A percentile compares a stretch with the other conserved stretches of the same genome.
phyloP scores from a whole-genome alignment of 495 filamentous ascomycete species.

The Aspergillus steynii region DNA sequence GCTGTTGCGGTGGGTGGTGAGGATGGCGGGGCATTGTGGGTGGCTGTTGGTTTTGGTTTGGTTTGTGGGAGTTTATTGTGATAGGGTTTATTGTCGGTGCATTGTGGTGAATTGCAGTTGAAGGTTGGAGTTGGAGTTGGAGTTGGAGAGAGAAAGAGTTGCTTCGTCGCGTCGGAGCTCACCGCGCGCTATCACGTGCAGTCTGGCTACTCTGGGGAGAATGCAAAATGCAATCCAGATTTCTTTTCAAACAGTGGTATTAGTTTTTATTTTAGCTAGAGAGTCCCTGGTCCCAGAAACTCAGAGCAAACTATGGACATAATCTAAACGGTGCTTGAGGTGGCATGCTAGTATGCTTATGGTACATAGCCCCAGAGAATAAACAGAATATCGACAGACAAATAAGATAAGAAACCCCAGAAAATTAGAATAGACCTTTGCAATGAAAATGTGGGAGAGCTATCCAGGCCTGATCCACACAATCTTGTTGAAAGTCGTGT shows the following conservation, averaged over 20 bases:
- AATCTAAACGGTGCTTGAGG: not conserved
- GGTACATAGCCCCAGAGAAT: not conserved
- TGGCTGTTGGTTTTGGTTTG: not conserved
- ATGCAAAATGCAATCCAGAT: no score
- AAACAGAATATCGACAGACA: not conserved
- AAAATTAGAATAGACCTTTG: not conserved
- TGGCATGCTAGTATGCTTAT: not conserved
- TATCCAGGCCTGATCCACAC: not conserved
- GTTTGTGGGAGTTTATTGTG: not conserved
- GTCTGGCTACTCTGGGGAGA: not conserved
- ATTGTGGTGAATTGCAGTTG: not conserved
- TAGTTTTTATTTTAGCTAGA: not conserved
- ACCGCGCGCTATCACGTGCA: slow-evolving; percentile 5
- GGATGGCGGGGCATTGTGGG: slow-evolving; percentile 29
- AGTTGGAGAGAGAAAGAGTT: not conserved
- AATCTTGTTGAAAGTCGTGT: not conserved
- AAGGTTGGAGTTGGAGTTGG: not conserved
- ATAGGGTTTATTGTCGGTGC: not conserved
- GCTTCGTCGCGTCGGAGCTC: slow-evolving; percentile 2
- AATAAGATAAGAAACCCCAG: not conserved
- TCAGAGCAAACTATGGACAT: not conserved
- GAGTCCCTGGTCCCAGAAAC: not conserved
- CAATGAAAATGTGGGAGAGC: not conserved
- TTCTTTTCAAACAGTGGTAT: not conserved
- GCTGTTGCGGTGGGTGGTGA: slow-evolving; percentile 22